Evolutionary conservation across 495 filamentous ascomycete genomes (phyloP).

Genomic region (Neurospora sp.): DNA sequence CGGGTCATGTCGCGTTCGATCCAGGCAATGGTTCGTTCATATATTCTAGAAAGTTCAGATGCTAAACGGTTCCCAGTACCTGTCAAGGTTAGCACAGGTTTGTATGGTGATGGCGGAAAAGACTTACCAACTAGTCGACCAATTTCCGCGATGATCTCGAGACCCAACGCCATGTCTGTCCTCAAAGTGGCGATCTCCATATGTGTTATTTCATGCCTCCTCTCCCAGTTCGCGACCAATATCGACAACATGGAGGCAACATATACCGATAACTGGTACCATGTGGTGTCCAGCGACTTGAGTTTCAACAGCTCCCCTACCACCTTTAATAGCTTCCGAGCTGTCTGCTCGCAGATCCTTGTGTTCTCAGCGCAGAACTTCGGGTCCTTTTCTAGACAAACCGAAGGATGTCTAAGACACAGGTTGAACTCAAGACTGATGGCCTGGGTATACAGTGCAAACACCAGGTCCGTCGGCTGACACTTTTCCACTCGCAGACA

Average conservation of each 20-base stretch:
- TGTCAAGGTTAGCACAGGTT: conserved; percentile 2
- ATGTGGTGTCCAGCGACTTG: conserved; percentile 71
- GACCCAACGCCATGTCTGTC: conserved; percentile 59
- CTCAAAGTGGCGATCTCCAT: conserved; percentile 45
- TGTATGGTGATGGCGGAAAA: background rate
- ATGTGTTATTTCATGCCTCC: conserved; percentile 45
- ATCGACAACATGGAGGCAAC: conserved; percentile 64
- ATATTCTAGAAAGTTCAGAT: no score
- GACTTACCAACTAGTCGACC: conserved; percentile 52
- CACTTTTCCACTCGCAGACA: conserved; percentile 39
- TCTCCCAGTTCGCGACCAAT: conserved; percentile 59
- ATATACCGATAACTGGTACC: conserved; percentile 62
- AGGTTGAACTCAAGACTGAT: conserved; percentile 39
- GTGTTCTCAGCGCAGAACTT: conserved; percentile 56
- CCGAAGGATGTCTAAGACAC: conserved; percentile 59
- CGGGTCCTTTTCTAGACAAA: conserved; percentile 50
- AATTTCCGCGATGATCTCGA: conserved; percentile 55
- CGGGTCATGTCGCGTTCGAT: conserved; percentile 33
- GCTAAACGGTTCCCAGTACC: no score
- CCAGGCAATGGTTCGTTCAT: conserved; percentile 29
- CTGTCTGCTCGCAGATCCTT: conserved; percentile 55
- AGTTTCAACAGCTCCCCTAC: conserved; percentile 47
- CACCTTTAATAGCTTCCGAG: conserved; percentile 50
- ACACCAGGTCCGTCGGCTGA: conserved; percentile 42
- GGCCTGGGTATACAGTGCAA: conserved; percentile 37